A percentile compares a stretch with the other conserved stretches of the same genome.
These are phyloP conservation scores for Carex myosuroides DNA, from an alignment of 176 grass and related monocot species.

Conservation along the genomic window DNA sequence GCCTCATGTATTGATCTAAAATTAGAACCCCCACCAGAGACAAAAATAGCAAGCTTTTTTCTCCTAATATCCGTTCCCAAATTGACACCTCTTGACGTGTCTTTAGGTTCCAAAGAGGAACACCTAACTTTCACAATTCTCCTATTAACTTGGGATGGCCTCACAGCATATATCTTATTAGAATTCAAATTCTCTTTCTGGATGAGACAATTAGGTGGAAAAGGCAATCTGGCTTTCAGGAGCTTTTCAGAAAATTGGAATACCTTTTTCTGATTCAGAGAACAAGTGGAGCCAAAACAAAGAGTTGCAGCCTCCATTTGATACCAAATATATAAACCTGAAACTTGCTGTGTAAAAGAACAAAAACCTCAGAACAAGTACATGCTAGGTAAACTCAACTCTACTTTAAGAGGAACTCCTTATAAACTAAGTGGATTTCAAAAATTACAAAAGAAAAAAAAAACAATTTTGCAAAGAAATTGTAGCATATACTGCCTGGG, in stretches of 20 bases:
- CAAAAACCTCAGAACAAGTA: neutral
- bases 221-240: neutral
- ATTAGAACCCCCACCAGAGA: constrained; percentile 49
- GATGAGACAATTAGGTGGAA: neutral
- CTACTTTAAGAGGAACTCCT: neutral
- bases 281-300: neutral
- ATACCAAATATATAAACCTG: neutral
- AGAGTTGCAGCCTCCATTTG: constrained; percentile 16
- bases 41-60: constrained; percentile 50
- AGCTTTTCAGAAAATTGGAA: neutral
- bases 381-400: neutral
- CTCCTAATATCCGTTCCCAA: neutral
- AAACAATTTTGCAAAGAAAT: neutral
- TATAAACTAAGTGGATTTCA: neutral
- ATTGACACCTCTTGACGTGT: neutral
- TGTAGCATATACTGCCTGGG: neutral
- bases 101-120: constrained; percentile 8
- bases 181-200: neutral
- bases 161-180: constrained; percentile 9
- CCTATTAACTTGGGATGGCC: neutral
- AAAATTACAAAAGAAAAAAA: neutral
- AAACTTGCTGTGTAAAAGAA: neutral
- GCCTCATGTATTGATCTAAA: constrained; percentile 32
- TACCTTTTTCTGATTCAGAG: neutral
- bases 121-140: neutral